These are phyloP conservation scores for Epichloe baconii DNA, from an alignment of 2,329 filamentous ascomycete genomes.

Conservation along the genomic window DNA sequence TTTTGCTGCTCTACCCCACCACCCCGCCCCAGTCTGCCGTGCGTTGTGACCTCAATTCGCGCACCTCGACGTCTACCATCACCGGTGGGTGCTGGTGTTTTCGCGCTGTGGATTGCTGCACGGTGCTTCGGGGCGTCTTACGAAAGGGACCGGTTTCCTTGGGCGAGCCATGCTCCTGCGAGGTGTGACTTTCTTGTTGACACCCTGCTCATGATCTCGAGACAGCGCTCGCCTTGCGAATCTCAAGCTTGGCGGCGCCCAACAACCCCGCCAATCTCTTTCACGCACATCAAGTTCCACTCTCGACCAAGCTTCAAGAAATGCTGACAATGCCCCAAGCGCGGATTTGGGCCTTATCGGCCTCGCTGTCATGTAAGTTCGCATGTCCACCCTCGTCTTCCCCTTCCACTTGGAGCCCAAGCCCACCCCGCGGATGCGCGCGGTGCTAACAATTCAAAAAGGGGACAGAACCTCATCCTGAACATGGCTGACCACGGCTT, in stretches of 20 bases:
- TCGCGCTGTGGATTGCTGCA: neutral
- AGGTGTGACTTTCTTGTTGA: slow-evolving; percentile 2
- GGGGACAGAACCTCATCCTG: slow-evolving; percentile 76
- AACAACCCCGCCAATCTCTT: slow-evolving; percentile 28
- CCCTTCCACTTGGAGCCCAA: neutral
- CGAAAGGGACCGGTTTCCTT: neutral
- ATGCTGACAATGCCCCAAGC: slow-evolving; percentile 50
- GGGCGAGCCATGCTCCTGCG: neutral
- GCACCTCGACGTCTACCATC: slow-evolving; percentile 15
- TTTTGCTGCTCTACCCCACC: slow-evolving; percentile 22
- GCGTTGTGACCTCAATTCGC: slow-evolving; percentile 22
- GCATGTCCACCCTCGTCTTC: neutral
- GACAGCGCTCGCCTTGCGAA: slow-evolving; percentile 61
- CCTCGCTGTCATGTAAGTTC: slow-evolving; percentile 75
- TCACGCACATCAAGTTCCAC: slow-evolving; percentile 16
- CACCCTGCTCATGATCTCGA: slow-evolving; percentile 24
- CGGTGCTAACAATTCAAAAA: slow-evolving; percentile 13
- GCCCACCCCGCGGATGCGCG: neutral
- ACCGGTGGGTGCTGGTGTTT: slow-evolving; percentile 9
- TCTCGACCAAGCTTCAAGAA: slow-evolving; percentile 19
- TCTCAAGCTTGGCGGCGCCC: slow-evolving; percentile 55
- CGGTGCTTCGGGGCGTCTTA: neutral
- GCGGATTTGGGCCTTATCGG: slow-evolving; percentile 87
- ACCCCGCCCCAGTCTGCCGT: slow-evolving; percentile 21
- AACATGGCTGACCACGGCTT: slow-evolving; percentile 87